These are phyloP conservation scores for Fusarium coicis DNA, from an alignment of 2,329 filamentous ascomycete genomes.

Conservation along the genomic window DNA sequence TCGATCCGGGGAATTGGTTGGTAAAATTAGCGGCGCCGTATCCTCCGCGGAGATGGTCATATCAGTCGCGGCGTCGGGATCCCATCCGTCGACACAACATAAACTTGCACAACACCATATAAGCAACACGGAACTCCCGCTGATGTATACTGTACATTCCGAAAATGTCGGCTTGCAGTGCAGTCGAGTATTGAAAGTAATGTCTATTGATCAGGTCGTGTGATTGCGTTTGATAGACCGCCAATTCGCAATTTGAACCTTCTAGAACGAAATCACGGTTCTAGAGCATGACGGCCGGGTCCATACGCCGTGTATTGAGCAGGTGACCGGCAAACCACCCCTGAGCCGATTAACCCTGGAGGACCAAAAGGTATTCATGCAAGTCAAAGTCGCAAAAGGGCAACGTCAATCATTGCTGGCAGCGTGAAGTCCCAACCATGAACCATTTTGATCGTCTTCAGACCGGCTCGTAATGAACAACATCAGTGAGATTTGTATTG, in stretches of 20 bases:
- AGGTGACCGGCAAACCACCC: slow-evolving; percentile 14
- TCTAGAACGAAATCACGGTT: slow-evolving; percentile 33
- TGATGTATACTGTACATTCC: not conserved
- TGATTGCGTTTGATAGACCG: slow-evolving; percentile 21
- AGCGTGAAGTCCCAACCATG: not conserved
- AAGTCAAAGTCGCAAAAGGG: slow-evolving; percentile 3
- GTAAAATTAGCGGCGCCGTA: slow-evolving; percentile 18
- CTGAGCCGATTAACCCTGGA: slow-evolving; percentile 5
- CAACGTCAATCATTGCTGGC: not conserved
- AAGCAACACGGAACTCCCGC: not conserved
- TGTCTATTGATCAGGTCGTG: not conserved
- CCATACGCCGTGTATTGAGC: slow-evolving; percentile 2
- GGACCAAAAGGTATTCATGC: not conserved
- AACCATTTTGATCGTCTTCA: not conserved
- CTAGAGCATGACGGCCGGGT: slow-evolving; percentile 12
- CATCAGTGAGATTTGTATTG: not conserved
- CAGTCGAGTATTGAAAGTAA: not conserved
- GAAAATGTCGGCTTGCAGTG: not conserved
- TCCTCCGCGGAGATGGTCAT: slow-evolving; percentile 35
- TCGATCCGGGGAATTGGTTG: slow-evolving; percentile 28
- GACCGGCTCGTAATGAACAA: not conserved
- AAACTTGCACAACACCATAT: slow-evolving; percentile 7
- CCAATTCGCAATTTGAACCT: slow-evolving; percentile 24
- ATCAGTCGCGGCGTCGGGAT: slow-evolving; percentile 25
- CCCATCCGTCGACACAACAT: slow-evolving; percentile 23